These are phyloP conservation scores for Phoenix roebelenii DNA, from an alignment of 176 grass and related monocot genomes.

Conservation along the genomic window DNA sequence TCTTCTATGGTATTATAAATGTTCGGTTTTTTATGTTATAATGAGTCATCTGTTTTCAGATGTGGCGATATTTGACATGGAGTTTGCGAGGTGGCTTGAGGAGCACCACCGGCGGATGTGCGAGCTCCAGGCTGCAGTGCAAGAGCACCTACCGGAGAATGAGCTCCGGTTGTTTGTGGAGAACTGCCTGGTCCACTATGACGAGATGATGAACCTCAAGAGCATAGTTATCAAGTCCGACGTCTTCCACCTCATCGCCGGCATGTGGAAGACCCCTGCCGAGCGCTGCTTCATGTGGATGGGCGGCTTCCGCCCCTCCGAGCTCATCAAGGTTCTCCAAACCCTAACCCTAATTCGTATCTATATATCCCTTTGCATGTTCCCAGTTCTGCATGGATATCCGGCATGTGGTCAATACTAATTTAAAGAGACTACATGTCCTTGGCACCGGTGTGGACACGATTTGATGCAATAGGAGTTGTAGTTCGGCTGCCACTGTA, in stretches of 20 bases:
- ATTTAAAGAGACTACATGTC: too few relatives aligned
- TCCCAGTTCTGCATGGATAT: too few relatives aligned
- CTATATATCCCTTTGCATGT: too few relatives aligned
- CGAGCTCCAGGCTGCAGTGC: constrained; percentile 71
- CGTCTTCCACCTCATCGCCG: constrained; percentile 97
- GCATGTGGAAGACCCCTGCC: constrained; percentile 77
- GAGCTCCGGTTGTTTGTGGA: constrained; percentile 90
- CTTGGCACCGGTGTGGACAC: too few relatives aligned
- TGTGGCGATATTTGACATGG: constrained; percentile 77
- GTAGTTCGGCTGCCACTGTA: too few relatives aligned
- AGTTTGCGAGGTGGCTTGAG: constrained; percentile 75
- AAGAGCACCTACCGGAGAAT: constrained; percentile 64
- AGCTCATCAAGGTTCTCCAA: constrained; percentile 69
- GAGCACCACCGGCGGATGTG: constrained; percentile 75
- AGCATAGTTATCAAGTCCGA: constrained; percentile 57
- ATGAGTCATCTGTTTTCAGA: constrained; percentile 19
- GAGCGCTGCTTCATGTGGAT: constrained; percentile 99
- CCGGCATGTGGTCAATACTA: too few relatives aligned
- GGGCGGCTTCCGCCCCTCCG: constrained; percentile 88
- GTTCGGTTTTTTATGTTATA: neutral
- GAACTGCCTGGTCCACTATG: constrained; percentile 71
- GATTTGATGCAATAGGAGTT: too few relatives aligned
- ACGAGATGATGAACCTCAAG: constrained; percentile 69
- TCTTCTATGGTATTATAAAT: neutral
- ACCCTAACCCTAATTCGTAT: too few relatives aligned